Evolutionary conservation across 2,329 filamentous ascomycete species (phyloP), one percentile per base, ranked within the genome.

Genomic region (Pseudocercospora fijiensis): DNA sequence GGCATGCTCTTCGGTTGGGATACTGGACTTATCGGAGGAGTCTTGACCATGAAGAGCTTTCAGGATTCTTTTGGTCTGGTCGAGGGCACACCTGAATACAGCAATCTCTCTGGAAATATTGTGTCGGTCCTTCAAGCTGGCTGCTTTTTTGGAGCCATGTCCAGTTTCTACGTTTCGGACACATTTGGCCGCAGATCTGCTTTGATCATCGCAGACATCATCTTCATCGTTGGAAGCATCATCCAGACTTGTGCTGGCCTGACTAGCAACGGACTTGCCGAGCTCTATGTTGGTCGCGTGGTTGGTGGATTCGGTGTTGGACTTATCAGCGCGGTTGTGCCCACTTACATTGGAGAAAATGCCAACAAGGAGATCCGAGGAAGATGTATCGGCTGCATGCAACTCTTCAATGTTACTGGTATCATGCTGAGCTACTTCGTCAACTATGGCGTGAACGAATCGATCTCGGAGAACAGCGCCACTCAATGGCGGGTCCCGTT

Each of bases 401-500:
- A 74, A 53, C 56, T 73, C 13, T 73, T 73, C 64, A 73, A 73
- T 66, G 78, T 80, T 22, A 78, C 78, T 0, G 78, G 78, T 11
- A 83, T 82, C 22, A 83, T 80, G 57, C 72, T 83, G 18, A 78
- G 79, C 37, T 84, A 83, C 74, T 84, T 83, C 74, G 78, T 84
- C 60, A 82, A 84, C 71, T 84, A 83, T 65, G 82, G 82, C 37
- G 81, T 83, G 52, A 72, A 77, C 20, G 73, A 79, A 26, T 77
- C 79, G 56, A 78, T 84, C 58, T 76, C 74, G n/a, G 63, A 71
- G 10, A 72, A 77, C 3, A 76, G 77, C 41, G 78, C 80, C 2
- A 77, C 76, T n/a, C 83, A 84, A 72, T 85, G 83, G 82, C 78
- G 82, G 7, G 75, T 84, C 3, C 82, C 83, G 0, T 82, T 85